A percentile compares a stretch with the other conserved stretches of the same genome.
Evolutionary conservation across 202 grass and related monocot genomes (phyloP).

Genomic region (Saccharum hybrid): DNA sequence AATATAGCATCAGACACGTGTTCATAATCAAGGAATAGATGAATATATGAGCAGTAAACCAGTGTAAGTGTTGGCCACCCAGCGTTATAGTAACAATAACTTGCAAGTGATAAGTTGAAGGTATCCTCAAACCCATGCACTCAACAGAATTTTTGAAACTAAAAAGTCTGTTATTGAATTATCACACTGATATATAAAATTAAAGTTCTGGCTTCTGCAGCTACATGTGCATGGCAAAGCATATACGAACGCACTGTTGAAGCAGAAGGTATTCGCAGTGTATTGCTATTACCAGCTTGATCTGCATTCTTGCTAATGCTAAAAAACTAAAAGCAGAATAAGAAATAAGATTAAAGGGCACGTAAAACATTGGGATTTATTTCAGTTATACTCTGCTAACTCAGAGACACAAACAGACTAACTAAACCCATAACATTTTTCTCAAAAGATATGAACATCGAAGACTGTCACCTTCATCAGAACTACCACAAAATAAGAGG

Average conservation of each 20-base stretch:
- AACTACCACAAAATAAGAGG: slow-evolving; percentile 11
- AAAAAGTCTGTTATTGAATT: neutral
- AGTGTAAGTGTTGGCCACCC: neutral
- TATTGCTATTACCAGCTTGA: neutral
- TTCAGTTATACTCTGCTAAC: neutral
- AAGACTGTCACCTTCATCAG: neutral
- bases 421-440: neutral
- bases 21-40: slow-evolving; percentile 12
- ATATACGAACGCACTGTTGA: slow-evolving; percentile 6
- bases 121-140: neutral
- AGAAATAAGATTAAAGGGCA: neutral
- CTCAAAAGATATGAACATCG: neutral
- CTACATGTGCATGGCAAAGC: neutral
- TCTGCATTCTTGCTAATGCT: neutral
- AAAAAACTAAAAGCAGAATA: neutral
- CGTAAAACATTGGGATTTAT: neutral
- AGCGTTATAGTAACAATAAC: neutral
- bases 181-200: neutral
- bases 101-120: slow-evolving; percentile 9
- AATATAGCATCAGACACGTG: neutral
- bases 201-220: neutral
- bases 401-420: neutral
- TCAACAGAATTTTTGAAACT: slow-evolving; percentile 19
- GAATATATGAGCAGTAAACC: neutral
- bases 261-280: neutral